Evolutionary conservation across 1,284 basidiomycete species (phyloP), one percentile per base, ranked within the genome.

Genomic region (Violaceomyces palustris): DNA sequence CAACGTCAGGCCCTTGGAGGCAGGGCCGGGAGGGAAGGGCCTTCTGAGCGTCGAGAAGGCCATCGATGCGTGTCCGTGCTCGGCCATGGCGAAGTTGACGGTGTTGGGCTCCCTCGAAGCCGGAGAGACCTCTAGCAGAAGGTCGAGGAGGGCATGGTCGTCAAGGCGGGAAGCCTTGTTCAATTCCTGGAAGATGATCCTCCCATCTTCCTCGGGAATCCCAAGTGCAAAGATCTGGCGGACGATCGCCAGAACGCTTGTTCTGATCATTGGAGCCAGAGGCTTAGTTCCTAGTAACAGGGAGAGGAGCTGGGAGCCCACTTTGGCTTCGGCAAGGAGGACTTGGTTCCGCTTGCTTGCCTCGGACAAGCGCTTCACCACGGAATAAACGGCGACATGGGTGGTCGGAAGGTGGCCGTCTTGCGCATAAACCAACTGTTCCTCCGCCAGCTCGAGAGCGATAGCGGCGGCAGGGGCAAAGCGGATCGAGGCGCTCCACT

Each of bases 1-100:
- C n/a, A 69, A 55, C 9, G 62, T 55, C 25, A 56, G 67, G 15
- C 68, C 67, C 10, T 35, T 40, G 1, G 61, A 57, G 2, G 38
- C 18, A 0, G 55, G 1, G 0, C 35, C 15, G 8, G 62, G 59
- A 3, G 68, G 68, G 37, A 70, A 70, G 4, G 64, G 62, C 2
- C 60, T 49, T 6, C 45, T 44, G 10, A 70, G 39, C 23, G 50
- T 45, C 8, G 61, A 54, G 21, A 66, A 52, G 15, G 60, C 61
- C 17, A 62, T 27, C 17, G 61, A 68, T 6, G 50, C 49, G 38
- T 59, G 55, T 2, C 51, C 63, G 25, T 46, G 48, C 23, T 40
- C 44, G 11, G 41, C 39, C 41, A 58, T 46, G 33, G 40, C 49
- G 42, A 69, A 61, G 7, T 39, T 45, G 3, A 66, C 43, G 0